Evolutionary conservation across 176 grass and related monocot species (phyloP), one percentile per base, ranked within the genome.

Genomic region (Alopecurus myosuroides): DNA sequence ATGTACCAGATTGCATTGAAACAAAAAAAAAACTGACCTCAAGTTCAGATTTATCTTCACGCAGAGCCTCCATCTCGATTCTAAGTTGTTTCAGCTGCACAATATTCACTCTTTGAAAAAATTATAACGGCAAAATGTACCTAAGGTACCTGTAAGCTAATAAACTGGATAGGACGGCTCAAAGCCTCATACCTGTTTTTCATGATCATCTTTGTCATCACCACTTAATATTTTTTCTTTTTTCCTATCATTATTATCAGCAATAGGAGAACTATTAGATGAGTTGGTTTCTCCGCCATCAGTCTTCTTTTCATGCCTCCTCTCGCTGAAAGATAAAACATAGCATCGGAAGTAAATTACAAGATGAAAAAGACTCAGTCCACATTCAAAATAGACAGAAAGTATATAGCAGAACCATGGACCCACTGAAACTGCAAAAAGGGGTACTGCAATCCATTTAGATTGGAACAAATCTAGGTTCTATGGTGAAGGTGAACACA

Each of bases 31-130:
- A 92, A 80, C 81, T 53, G 41, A 97, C 94, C 94, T 94, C 91
- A 11, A 94, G 67, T n/a, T 88, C 87, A 82, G 84, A 82, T 88
- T 92, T 97, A 53, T 94, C 79, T 31, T 97, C 91, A 63, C 84
- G 85, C 41, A 97, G 74, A 77, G 65, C 81, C 19, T 92, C 91
- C 69, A 94, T 81, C 70, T 97, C 84, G 26, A 86, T 57, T 25
- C 81, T 86, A 85, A 97, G 77, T 81, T 92, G 89, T 83, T 92
- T 97, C 78, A 97, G 46, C 94, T 97, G 89, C 80, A 85, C 22
- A 79, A 91, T 70, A 75, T 76, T 80, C 30, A 52, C 58, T 85
- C 39, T 55, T 34, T 74, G 45, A 76, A 22, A 74, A 74, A 28
- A 73, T 66, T 64, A 76, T 35, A 58, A 74, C 77, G 40, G 56